These are phyloP conservation scores for Lipomyces mesembrius DNA, from an alignment of 805 yeast genomes.

Conservation along the genomic window DNA sequence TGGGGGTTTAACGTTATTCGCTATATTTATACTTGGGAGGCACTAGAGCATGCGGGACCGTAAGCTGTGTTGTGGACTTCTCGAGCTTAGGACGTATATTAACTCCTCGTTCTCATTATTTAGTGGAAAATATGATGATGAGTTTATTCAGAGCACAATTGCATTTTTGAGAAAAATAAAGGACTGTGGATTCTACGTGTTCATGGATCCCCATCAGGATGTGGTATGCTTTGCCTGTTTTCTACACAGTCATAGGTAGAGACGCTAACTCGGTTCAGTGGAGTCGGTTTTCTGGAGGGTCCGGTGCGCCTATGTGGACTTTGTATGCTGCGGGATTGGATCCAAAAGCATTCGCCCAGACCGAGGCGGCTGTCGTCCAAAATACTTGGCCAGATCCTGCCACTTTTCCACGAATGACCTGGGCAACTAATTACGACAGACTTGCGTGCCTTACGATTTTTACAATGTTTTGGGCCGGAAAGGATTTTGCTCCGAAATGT, in stretches of 20 bases:
- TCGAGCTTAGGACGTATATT: background rate
- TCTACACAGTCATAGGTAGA: background rate
- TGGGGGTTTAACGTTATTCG: constrained; percentile 84
- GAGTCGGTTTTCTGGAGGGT: constrained; percentile 87
- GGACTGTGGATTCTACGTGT: constrained; percentile 70
- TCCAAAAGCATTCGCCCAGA: constrained; percentile 68
- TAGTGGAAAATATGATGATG: constrained; percentile 71
- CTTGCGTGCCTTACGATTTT: constrained; percentile 81
- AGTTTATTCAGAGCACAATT: constrained; percentile 71
- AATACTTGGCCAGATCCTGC: constrained; percentile 55
- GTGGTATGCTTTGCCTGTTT: constrained; percentile 48
- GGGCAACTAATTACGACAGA: constrained; percentile 86
- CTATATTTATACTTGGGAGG: constrained; percentile 87
- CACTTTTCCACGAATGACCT: constrained; percentile 78
- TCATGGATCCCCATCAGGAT: constrained; percentile 90
- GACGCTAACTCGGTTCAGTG: constrained; percentile 49
- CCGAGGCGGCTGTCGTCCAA: constrained; percentile 83
- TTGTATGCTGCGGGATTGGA: constrained; percentile 84
- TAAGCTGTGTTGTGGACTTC: constrained; percentile 15
- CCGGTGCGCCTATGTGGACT: constrained; percentile 96
- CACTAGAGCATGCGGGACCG: constrained; percentile 87
- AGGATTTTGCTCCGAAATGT: constrained; percentile 74
- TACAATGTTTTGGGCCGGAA: constrained; percentile 82
- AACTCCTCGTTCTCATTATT: background rate
- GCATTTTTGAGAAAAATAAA: constrained; percentile 62